Conservation (phyloP, 345 rosid genomes). For the Geranium rotundifolium region DNA sequence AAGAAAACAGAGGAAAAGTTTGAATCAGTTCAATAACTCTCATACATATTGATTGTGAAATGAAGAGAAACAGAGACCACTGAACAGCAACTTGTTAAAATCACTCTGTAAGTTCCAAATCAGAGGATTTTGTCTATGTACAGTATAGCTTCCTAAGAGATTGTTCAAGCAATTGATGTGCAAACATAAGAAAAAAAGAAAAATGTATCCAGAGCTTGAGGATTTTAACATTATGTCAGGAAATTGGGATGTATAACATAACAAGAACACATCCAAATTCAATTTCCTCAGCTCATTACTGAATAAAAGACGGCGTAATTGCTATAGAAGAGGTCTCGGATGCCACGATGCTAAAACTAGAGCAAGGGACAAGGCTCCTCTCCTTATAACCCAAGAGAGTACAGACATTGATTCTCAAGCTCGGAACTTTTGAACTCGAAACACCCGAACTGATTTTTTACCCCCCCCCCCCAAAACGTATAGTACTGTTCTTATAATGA, state of each 20-base stretch:
- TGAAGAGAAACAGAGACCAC: not conserved
- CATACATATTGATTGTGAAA: not conserved
- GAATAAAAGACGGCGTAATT: slow-evolving; percentile 8
- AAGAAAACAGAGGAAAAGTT: slow-evolving; percentile 3
- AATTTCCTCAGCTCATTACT: slow-evolving; percentile 10
- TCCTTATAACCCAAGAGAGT: slow-evolving; percentile 7
- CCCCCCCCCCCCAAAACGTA: not conserved
- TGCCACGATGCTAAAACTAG: slow-evolving; percentile 18
- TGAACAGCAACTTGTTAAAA: not conserved
- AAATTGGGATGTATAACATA: slow-evolving; percentile 1
- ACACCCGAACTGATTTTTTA: not conserved
- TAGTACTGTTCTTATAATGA: not conserved
- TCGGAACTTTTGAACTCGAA: slow-evolving; percentile 1
- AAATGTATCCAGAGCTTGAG: not conserved
- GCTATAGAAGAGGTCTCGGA: slow-evolving; percentile 21
- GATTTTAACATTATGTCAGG: not conserved
- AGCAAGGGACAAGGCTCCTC: slow-evolving; percentile 29
- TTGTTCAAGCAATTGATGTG: not conserved
- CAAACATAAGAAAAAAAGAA: too few relatives aligned
- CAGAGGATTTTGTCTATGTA: not conserved
- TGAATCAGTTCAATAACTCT: not conserved
- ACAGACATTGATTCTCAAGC: not conserved
- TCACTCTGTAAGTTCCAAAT: not conserved
- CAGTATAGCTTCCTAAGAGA: not conserved
- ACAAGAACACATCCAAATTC: slow-evolving; percentile 4